Evolutionary conservation across 306 rosid species (phyloP), one percentile per base, ranked within the genome.

Genomic region (Castanea mollissima): DNA sequence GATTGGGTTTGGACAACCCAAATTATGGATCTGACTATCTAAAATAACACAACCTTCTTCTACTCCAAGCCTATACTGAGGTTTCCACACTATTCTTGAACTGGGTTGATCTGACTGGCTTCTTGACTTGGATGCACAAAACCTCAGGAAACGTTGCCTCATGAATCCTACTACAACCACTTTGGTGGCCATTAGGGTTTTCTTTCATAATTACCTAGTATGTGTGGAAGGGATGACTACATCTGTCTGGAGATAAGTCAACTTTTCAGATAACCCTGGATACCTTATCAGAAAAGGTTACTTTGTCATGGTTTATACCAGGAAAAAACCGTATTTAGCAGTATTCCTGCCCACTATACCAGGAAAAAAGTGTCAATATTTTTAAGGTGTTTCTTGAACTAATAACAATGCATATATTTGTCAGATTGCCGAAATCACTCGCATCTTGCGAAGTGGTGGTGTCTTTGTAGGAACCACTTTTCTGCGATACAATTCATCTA

Each of bases 381-480:
- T 32, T 32, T n/a, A 51, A 18, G 23, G 20, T 12, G 25, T 29
- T 78, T 62, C 38, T 74, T 78, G 51, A 64, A 74, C 75, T 80
- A 46, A 86, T 79, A 67, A 59, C 21, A 74, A 31, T 38, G 32
- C 46, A n/a, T 56, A 49, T 75, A 69, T 64, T 65, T 78, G 51
- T 78, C 78, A 93, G 98, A 51, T 91, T 85, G 98, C 97, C 55
- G 97, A 91, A 75, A 90, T 90, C 85, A 91, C 91, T 77, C 91
- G 94, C 41, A 76, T 90, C 74, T 81, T 94, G 70, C 85, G 88
- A 84, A 91, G 93, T 74, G 96, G 97, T 64, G 98, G 97, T 52
- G 70, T 87, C 74, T 92, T 94, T 82, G 98, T 91, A 5, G 98
- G 98, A 81, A 91, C 94, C 80, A 91, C 98, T 51, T 94, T 94